Base-by-base conservation (phyloP, 208 protist genomes). In the Trypanosoma cruzi region DNA sequence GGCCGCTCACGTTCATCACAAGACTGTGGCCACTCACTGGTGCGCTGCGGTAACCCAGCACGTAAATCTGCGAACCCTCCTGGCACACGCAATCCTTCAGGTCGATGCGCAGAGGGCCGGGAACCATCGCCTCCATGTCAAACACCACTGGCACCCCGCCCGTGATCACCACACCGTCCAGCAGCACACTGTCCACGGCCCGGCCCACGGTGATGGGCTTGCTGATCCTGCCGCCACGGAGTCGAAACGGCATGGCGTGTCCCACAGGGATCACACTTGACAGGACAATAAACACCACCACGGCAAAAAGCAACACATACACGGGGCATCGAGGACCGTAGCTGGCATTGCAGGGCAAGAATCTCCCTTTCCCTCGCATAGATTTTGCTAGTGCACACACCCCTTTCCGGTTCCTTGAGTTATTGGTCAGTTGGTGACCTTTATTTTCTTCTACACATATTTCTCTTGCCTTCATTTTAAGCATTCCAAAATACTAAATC, bases 91-190 rank as follows among this genome's bases (percentile, higher is more conserved):
- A n/a, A n/a, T n/a, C n/a, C n/a, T n/a, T n/a, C n/a, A n/a, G n/a
- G n/a, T n/a, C n/a, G n/a, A n/a, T n/a, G 22, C 18, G 53, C 42
- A 61, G 37, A 7, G 18, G 4, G 8, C 64, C 64, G 32, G 64
- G 64, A 40, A 69, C 37, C 64, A 69, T 69, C 29, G 64, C 64
- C 4, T 46, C 26, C n/a, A 69, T 20, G 49, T 69, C 64, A 54
- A 69, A 62, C 64, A 69, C 64, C 36, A 69, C 64, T 26, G 50
- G 28, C 40, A 24, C 48, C 29, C 64, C 50, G 29, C 59, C 48
- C 24, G 49, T 53, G n/a, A 69, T 69, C 10, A 24, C 24, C 50
- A 69, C 64, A 18, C 44, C 42, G 7, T 59, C 53, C 18, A 57
- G 50, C 42, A 42, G 20, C 28, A 69, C 64, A 24, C 64, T 61